phyloP scores from a whole-genome alignment of 345 rosid species.

The Kandelia obovata region DNA sequence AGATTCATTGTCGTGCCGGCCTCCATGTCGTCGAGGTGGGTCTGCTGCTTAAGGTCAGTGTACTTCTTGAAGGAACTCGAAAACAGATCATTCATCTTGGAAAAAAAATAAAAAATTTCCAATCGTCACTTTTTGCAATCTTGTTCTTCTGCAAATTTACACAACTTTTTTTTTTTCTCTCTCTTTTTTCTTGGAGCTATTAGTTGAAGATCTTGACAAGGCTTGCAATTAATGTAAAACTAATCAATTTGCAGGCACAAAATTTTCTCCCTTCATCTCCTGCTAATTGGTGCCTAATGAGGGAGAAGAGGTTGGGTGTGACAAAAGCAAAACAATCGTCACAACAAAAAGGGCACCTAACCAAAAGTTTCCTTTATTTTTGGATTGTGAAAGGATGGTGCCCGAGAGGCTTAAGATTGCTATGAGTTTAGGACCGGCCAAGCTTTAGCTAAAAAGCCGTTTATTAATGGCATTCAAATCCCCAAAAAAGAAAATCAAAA shows the following conservation, averaged over 20 bases:
- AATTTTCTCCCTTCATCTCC: slow-evolving; percentile 10
- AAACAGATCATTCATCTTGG: slow-evolving; percentile 74
- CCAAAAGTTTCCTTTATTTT: slow-evolving; percentile 10
- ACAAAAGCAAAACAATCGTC: slow-evolving; percentile 14
- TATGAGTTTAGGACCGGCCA: slow-evolving; percentile 16
- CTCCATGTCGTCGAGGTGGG: slow-evolving; percentile 54
- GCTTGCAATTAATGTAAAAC: background rate
- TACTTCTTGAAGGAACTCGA: slow-evolving; percentile 76
- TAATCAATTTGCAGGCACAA: background rate
- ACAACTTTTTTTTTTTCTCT: too few species aligned
- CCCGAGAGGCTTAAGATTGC: slow-evolving; percentile 13
- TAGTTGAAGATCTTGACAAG: background rate
- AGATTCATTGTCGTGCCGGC: slow-evolving; percentile 54
- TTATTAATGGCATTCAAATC: background rate
- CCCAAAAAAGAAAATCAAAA: too few species aligned
- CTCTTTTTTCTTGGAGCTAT: background rate
- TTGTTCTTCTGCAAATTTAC: background rate
- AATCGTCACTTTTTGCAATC: background rate
- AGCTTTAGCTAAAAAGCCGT: slow-evolving; percentile 11
- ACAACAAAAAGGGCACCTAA: slow-evolving; percentile 6
- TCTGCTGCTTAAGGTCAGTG: slow-evolving; percentile 62
- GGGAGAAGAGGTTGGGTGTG: slow-evolving; percentile 25
- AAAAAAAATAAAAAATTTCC: background rate
- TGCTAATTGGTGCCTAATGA: slow-evolving; percentile 4
- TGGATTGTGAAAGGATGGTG: background rate